Percentiles rank a stretch among this genome's conserved stretches.
phyloP scores from a whole-genome alignment of 2,329 filamentous ascomycete genomes.

The Cephalotrichum gorgonifer region DNA sequence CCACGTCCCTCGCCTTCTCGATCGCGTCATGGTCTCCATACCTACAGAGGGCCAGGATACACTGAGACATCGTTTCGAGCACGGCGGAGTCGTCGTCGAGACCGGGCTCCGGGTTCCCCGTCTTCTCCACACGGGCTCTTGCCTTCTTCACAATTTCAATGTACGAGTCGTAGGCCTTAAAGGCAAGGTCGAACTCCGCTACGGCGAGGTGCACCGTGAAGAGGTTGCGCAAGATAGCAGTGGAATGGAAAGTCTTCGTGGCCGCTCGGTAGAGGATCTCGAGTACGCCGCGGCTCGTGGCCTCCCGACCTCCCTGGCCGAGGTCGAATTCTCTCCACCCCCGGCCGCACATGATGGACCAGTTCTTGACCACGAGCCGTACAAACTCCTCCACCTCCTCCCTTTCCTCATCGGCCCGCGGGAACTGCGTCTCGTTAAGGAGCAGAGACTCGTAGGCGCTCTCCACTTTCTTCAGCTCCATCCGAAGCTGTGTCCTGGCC shows the following conservation, averaged over 20 bases:
- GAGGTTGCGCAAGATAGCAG: conserved; percentile 71
- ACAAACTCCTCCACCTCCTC: conserved; percentile 75
- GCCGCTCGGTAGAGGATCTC: conserved; percentile 86
- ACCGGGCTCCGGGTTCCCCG: conserved; percentile 56
- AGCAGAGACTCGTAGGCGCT: conserved; percentile 69
- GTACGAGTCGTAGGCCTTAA: conserved; percentile 88
- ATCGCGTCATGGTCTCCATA: conserved; percentile 67
- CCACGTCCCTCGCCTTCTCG: conserved; percentile 67
- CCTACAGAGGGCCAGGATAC: conserved; percentile 69
- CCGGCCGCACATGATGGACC: conserved; percentile 69
- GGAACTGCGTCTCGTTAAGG: conserved; percentile 71
- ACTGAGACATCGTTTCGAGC: conserved; percentile 68
- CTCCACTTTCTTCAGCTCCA: conserved; percentile 73
- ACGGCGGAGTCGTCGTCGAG: conserved; percentile 72
- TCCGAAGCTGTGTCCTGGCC: conserved; percentile 52
- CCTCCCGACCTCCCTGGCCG: conserved; percentile 69
- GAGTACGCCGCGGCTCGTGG: conserved; percentile 64
- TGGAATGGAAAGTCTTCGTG: conserved; percentile 92
- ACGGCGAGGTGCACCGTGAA: conserved; percentile 81
- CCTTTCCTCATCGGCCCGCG: conserved; percentile 69
- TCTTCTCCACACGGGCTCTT: conserved; percentile 75
- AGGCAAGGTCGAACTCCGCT: conserved; percentile 84
- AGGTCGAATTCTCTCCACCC: conserved; percentile 74
- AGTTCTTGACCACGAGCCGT: conserved; percentile 71
- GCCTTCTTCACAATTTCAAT: conserved; percentile 77